Conservation (phyloP, 1,284 basidiomycete species). For the Pseudozyma thailandica region DNA sequence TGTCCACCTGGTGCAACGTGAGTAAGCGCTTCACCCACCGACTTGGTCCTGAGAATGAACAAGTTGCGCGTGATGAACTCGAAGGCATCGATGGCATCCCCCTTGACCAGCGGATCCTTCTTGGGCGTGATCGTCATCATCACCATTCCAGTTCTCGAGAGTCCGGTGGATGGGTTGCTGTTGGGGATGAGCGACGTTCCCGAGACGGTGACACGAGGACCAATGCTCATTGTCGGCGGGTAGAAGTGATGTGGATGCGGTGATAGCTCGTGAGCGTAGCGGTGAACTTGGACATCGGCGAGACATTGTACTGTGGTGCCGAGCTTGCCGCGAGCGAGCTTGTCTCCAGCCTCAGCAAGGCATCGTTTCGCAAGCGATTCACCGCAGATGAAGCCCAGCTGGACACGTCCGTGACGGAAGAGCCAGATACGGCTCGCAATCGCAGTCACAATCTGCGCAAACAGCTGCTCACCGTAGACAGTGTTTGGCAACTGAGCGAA, state of each 20-base stretch:
- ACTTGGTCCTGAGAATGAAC: conserved; percentile 56
- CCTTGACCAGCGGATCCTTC: conserved; percentile 34
- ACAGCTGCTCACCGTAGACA: conserved; percentile 66
- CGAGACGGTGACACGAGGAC: conserved; percentile 50
- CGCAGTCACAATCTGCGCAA: conserved; percentile 59
- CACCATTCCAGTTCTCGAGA: conserved; percentile 48
- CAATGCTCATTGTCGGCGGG: conserved; percentile 51
- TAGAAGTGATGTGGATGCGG: conserved; percentile 56
- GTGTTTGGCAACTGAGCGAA: conserved; percentile 64
- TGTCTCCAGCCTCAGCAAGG: conserved; percentile 45
- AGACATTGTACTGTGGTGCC: conserved; percentile 54
- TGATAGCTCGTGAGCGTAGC: conserved; percentile 33
- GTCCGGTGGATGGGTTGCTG: conserved; percentile 51
- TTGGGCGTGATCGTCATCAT: conserved; percentile 59
- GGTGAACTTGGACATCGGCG: conserved; percentile 32
- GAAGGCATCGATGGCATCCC: conserved; percentile 56
- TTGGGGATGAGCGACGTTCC: conserved; percentile 48
- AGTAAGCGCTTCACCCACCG: conserved; percentile 52
- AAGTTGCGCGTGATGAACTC: conserved; percentile 63
- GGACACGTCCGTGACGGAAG: conserved; percentile 58
- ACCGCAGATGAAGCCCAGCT: conserved; percentile 59
- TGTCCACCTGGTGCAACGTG: conserved; percentile 61
- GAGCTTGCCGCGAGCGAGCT: conserved; percentile 49
- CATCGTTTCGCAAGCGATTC: conserved; percentile 57
- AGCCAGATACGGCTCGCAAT: conserved; percentile 60